These are phyloP conservation scores for Rosa hybrid DNA, from an alignment of 331 rosid species.

Conservation along the genomic window DNA sequence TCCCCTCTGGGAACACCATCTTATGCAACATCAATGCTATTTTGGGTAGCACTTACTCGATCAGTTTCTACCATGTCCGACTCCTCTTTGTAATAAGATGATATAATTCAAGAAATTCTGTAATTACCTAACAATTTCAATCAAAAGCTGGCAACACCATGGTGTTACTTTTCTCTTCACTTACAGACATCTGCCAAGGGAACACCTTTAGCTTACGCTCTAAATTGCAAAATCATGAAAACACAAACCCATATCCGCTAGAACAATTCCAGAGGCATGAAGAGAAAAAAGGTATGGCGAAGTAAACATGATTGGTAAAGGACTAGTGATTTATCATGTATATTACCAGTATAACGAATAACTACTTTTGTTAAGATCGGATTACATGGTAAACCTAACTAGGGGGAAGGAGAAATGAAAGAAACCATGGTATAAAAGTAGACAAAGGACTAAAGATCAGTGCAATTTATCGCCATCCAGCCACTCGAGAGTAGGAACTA, in stretches of 20 bases:
- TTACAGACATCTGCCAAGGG: background rate
- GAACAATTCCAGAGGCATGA: background rate
- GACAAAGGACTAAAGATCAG: slow-evolving; percentile 29
- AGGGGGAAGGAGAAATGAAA: background rate
- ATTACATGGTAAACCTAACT: background rate
- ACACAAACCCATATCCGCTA: background rate
- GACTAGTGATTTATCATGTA: background rate
- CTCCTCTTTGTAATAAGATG: slow-evolving; percentile 4
- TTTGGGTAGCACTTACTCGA: slow-evolving; percentile 26
- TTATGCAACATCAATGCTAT: slow-evolving; percentile 1
- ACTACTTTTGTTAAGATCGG: background rate
- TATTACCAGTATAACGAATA: background rate
- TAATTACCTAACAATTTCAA: background rate
- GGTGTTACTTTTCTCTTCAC: background rate
- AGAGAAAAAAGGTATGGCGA: background rate
- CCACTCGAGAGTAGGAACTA: slow-evolving; percentile 64
- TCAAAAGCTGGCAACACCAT: background rate
- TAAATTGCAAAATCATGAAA: background rate
- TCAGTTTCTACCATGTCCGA: slow-evolving; percentile 25
- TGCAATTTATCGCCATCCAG: slow-evolving; percentile 62
- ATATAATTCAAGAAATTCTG: background rate
- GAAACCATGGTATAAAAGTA: background rate
- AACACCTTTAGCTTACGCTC: background rate
- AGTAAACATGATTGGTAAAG: background rate
- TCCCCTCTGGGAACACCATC: background rate